Percentiles rank a stretch among this genome's conserved stretches.
phyloP scores from a whole-genome alignment of 2,329 filamentous ascomycete species.

The Trichoderma gracile region DNA sequence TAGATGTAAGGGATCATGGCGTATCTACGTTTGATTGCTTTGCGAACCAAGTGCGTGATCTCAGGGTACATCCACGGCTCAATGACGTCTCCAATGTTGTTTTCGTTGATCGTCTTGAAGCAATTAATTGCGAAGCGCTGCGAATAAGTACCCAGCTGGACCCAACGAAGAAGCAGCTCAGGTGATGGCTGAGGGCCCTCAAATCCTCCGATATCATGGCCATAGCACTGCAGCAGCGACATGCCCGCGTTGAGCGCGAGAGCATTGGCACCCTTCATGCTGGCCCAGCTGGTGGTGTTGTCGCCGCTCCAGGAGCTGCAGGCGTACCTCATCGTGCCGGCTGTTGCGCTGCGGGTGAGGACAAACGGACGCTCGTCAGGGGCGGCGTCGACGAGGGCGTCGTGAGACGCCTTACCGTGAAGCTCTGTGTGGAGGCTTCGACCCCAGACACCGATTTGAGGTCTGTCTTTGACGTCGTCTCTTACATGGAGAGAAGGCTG shows the following conservation, averaged over 20 bases:
- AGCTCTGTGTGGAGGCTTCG: conserved; percentile 69
- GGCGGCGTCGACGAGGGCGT: conserved; percentile 60
- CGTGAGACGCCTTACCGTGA: conserved; percentile 69
- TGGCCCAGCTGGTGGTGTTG: conserved; percentile 72
- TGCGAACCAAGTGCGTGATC: conserved; percentile 62
- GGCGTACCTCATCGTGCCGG: conserved; percentile 69
- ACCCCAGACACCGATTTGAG: conserved; percentile 67
- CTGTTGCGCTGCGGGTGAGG: conserved; percentile 68
- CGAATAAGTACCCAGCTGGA: conserved; percentile 70
- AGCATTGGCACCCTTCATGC: conserved; percentile 71
- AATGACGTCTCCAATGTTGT: conserved; percentile 69
- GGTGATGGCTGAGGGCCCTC: conserved; percentile 71
- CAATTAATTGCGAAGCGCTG: conserved; percentile 76
- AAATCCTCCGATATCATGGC: conserved; percentile 75
- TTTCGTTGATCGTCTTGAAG: conserved; percentile 71
- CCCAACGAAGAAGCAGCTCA: conserved; percentile 71
- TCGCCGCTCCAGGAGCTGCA: conserved; percentile 75
- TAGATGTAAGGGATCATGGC: conserved; percentile 73
- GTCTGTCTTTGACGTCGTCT: conserved; percentile 41
- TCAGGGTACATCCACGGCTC: conserved; percentile 78
- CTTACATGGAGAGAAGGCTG: conserved; percentile 40
- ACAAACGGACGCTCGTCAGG: conserved; percentile 66
- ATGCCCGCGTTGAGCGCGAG: conserved; percentile 68
- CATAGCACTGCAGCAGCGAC: conserved; percentile 68
- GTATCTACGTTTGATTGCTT: conserved; percentile 69